Conservation (phyloP, 805 yeast species). For the Blastobotrys robertii region DNA sequence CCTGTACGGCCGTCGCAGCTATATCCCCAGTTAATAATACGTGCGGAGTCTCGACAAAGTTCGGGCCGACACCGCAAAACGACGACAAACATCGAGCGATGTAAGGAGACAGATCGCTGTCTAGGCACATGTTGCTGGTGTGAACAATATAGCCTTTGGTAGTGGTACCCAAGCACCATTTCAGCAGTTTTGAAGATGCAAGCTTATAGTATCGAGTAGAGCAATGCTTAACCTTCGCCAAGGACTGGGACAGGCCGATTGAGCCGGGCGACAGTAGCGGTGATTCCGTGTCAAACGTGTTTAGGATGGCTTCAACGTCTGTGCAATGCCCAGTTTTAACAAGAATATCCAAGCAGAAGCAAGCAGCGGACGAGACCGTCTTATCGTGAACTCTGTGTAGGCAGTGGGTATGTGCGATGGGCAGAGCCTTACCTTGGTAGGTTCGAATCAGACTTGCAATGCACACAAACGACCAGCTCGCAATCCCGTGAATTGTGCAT, state of each 20-base stretch:
- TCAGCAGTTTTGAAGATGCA: too few species aligned
- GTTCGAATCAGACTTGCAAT: not conserved
- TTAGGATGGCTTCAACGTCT: conserved; percentile 1
- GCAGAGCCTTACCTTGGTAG: not conserved
- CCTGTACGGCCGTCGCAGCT: too few species aligned
- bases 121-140: too few species aligned
- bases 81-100: too few species aligned
- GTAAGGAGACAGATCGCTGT: too few species aligned
- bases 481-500: not conserved
- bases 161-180: too few species aligned
- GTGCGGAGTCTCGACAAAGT: too few species aligned
- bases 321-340: not conserved
- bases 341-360: conserved; percentile 2
- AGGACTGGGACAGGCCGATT: not conserved
- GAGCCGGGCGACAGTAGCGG: conserved; percentile 4
- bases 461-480: not conserved
- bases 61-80: too few species aligned
- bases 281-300: conserved; percentile 1
- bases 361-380: not conserved
- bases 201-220: too few species aligned
- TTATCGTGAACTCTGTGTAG: not conserved
- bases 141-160: too few species aligned
- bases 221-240: not conserved
- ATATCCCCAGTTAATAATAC: too few species aligned
- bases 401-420: conserved; percentile 1